Conservation (phyloP, 1,139 yeast genomes). For the Schizosaccharomyces versatilis region DNA sequence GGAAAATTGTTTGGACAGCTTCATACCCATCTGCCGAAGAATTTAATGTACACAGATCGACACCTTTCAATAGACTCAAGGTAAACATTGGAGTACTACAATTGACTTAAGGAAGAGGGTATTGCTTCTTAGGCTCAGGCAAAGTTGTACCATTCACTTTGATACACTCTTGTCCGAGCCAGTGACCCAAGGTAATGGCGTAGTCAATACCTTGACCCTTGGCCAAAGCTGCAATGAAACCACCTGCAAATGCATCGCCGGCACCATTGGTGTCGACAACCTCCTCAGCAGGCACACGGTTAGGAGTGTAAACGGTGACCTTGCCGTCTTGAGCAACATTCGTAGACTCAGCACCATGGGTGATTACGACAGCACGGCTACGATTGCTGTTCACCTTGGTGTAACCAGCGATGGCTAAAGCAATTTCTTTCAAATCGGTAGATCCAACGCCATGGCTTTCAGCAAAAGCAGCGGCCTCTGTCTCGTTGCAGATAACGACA, state of each 20-base stretch:
- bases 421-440: slow-evolving; percentile 51
- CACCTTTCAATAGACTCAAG: not conserved
- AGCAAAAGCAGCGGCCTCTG: slow-evolving; percentile 90
- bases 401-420: slow-evolving; percentile 55
- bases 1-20: no score
- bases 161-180: slow-evolving; percentile 84
- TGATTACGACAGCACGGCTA: slow-evolving; percentile 60
- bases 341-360: slow-evolving; percentile 69
- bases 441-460: slow-evolving; percentile 30
- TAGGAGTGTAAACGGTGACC: slow-evolving; percentile 26
- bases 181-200: slow-evolving; percentile 72
- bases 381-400: slow-evolving; percentile 54
- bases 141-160: slow-evolving; percentile 66
- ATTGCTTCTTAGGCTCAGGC: slow-evolving; percentile 2
- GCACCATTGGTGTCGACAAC: slow-evolving; percentile 94
- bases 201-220: slow-evolving; percentile 39
- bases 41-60: no score
- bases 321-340: slow-evolving; percentile 31
- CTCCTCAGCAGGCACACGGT: slow-evolving; percentile 46
- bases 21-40: no score
- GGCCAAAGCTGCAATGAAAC: slow-evolving; percentile 76
- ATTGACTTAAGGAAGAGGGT: not conserved
- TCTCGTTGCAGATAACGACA: slow-evolving; percentile 79
- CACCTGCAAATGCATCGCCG: slow-evolving; percentile 98
- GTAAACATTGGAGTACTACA: not conserved